Percentiles rank a stretch among this genome's conserved stretches.
Conservation (phyloP, 2,329 filamentous ascomycete genomes). For the Hirsutella minnesotensis region DNA sequence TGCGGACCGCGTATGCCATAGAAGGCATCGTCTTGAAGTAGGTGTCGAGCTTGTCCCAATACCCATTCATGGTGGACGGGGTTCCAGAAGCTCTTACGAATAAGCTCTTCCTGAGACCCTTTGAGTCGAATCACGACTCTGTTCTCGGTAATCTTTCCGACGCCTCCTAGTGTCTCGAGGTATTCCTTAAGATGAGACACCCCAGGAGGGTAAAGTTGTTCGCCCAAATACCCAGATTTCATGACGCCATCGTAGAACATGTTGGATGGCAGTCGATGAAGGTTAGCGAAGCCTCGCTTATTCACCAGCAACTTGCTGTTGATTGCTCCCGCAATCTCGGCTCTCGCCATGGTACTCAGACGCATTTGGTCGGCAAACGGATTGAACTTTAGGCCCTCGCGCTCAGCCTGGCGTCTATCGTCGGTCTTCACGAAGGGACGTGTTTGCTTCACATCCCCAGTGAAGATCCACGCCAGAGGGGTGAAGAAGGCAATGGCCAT, state of each 20-base stretch:
- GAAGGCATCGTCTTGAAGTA: constrained; percentile 21
- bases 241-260: constrained; percentile 29
- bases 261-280: constrained; percentile 27
- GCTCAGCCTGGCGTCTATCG: constrained; percentile 6
- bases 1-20: constrained; percentile 14
- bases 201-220: constrained; percentile 14
- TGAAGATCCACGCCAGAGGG: constrained; percentile 31
- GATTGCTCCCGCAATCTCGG: constrained; percentile 18
- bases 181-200: constrained; percentile 16
- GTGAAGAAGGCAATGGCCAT: constrained; percentile 31
- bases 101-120: constrained; percentile 13
- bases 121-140: constrained; percentile 22
- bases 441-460: constrained; percentile 32
- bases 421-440: constrained; percentile 26
- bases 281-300: constrained; percentile 23
- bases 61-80: constrained; percentile 24
- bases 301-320: constrained; percentile 23
- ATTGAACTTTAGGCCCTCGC: constrained; percentile 15
- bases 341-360: constrained; percentile 26
- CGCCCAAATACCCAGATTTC: constrained; percentile 16
- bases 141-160: constrained; percentile 17
- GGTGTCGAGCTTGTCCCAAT: constrained; percentile 16
- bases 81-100: constrained; percentile 28
- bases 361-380: constrained; percentile 19
- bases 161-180: constrained; percentile 14